Conservation (phyloP, 768 basidiomycete genomes). For the Pisolithus tinctorius region DNA sequence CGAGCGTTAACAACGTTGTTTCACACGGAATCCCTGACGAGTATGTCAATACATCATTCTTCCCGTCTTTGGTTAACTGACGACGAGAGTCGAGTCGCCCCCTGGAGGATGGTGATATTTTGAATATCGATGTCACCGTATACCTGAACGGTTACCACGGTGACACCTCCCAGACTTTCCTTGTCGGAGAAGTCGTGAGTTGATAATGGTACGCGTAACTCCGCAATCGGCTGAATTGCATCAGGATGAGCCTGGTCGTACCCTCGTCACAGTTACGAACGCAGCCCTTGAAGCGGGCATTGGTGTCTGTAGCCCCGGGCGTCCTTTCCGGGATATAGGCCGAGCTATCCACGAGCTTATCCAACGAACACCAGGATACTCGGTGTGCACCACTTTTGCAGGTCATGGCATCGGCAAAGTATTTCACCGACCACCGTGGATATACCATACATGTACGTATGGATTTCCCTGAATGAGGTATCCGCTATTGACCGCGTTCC, state of each 20-base stretch:
- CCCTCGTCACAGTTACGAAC: conserved; percentile 58
- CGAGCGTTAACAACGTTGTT: conserved; percentile 81
- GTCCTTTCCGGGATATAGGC: conserved; percentile 65
- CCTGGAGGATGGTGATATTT: conserved; percentile 75
- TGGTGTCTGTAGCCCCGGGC: conserved; percentile 65
- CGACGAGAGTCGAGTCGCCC: conserved; percentile 53
- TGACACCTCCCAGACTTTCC: conserved; percentile 80
- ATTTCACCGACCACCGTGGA: conserved; percentile 82
- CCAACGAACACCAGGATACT: conserved; percentile 33
- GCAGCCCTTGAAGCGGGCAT: conserved; percentile 67
- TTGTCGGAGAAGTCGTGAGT: conserved; percentile 71
- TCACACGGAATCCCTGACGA: conserved; percentile 89
- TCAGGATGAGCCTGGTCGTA: conserved; percentile 63
- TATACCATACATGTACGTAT: conserved; percentile 63
- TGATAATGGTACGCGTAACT: background rate
- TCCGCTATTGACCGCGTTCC: background rate
- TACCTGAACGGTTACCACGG: conserved; percentile 84
- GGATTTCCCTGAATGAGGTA: background rate
- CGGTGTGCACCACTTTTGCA: conserved; percentile 63
- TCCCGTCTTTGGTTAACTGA: background rate
- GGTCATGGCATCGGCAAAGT: conserved; percentile 83
- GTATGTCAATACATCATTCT: conserved; percentile 35
- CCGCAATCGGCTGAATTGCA: background rate
- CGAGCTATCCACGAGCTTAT: conserved; percentile 54
- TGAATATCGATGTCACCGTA: conserved; percentile 86